Evolutionary conservation across 805 yeast species (phyloP).

Genomic region (Candida golubevii): DNA sequence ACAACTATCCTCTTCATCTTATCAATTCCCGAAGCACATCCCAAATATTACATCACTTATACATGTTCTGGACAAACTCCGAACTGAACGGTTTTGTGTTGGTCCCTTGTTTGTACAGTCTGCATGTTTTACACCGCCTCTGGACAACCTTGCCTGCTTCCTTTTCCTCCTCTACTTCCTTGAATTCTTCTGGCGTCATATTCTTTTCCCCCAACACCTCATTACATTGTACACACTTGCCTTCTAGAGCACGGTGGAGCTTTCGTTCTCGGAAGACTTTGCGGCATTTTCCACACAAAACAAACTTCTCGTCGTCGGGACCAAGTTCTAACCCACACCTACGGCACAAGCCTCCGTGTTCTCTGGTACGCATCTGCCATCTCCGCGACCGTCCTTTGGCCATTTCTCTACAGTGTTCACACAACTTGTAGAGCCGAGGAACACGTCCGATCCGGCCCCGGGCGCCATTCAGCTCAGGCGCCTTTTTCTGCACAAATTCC

Average conservation of each 20-base stretch:
- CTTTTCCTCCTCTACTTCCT: too few species aligned
- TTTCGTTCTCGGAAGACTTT: slow-evolving; percentile 3
- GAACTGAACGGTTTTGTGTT: slow-evolving; percentile 2
- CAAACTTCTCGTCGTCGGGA: slow-evolving; percentile 1
- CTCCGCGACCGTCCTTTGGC: slow-evolving; percentile 6
- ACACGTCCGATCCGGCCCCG: slow-evolving; percentile 5
- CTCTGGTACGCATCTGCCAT: slow-evolving; percentile 6
- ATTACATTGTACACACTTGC: slow-evolving; percentile 4
- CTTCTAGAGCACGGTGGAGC: slow-evolving; percentile 2
- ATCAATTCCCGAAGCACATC: too few species aligned
- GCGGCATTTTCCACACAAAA: slow-evolving; percentile 4
- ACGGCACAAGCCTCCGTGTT: slow-evolving; percentile 7
- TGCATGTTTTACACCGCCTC: slow-evolving; percentile 2
- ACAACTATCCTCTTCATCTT: too few species aligned
- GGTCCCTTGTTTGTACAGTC: not conserved
- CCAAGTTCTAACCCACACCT: slow-evolving; percentile 3
- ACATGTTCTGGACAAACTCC: slow-evolving; percentile 5
- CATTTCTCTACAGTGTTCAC: slow-evolving; percentile 8
- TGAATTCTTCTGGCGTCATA: too few species aligned
- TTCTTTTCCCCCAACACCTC: not conserved
- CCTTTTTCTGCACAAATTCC: slow-evolving; percentile 7
- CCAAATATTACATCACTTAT: not conserved
- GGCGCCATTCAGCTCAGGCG: slow-evolving; percentile 4
- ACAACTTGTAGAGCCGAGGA: slow-evolving; percentile 3
- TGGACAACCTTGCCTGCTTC: not conserved